Percentiles rank a stretch among this genome's conserved stretches.
Conservation (phyloP, 768 basidiomycete genomes). For the Lyophyllum semitale region DNA sequence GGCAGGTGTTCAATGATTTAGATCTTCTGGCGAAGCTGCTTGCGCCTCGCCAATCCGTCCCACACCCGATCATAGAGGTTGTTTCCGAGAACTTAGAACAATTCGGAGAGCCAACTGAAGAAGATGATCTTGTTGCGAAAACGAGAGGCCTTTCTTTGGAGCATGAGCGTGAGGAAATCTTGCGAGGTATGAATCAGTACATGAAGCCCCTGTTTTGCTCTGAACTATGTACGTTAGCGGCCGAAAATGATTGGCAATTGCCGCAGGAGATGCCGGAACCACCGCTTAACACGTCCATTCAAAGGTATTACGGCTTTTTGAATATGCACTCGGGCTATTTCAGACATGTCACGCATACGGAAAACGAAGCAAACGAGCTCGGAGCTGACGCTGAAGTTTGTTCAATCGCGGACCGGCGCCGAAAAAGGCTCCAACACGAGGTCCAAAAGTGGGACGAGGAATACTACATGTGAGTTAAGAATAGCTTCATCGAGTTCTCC, state of each 20-base stretch:
- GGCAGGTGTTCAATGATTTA: slow-evolving; percentile 73
- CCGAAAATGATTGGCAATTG: slow-evolving; percentile 77
- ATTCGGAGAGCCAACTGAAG: slow-evolving; percentile 18
- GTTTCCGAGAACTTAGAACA: slow-evolving; percentile 28
- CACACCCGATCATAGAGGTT: slow-evolving; percentile 58
- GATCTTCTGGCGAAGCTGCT: slow-evolving; percentile 79
- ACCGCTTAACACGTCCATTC: slow-evolving; percentile 38
- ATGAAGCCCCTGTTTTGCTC: slow-evolving; percentile 2
- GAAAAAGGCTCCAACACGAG: slow-evolving; percentile 59
- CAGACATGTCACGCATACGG: slow-evolving; percentile 65
- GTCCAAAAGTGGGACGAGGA: slow-evolving; percentile 82
- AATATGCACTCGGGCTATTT: slow-evolving; percentile 77
- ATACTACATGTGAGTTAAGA: slow-evolving; percentile 75
- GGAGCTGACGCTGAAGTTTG: slow-evolving; percentile 66
- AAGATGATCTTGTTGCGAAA: slow-evolving; percentile 43
- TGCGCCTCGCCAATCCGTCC: slow-evolving; percentile 55
- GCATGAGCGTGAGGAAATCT: slow-evolving; percentile 57
- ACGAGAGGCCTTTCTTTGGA: slow-evolving; percentile 52
- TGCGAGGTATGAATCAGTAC: slow-evolving; percentile 44
- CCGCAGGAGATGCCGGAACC: slow-evolving; percentile 60
- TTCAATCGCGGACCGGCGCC: slow-evolving; percentile 49
- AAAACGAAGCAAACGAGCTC: slow-evolving; percentile 83
- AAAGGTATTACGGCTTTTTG: slow-evolving; percentile 75
- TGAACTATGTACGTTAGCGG: slow-evolving; percentile 47
- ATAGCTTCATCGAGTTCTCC: neutral